Conservation (phyloP, 805 yeast species). For the Saturnispora gosingensis region DNA sequence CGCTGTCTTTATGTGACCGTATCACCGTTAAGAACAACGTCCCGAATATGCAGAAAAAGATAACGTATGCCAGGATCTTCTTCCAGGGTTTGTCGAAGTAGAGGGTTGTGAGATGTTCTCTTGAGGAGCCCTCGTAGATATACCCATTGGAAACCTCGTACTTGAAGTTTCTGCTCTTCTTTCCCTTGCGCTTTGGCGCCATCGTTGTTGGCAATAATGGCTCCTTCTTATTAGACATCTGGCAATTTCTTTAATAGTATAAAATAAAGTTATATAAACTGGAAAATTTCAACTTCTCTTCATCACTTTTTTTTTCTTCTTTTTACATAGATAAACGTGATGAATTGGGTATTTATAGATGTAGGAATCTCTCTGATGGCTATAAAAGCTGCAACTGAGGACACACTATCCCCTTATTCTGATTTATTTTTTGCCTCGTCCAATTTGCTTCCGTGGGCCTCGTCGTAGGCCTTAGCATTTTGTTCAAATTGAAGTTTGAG, state of each 20-base stretch:
- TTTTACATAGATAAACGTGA: neutral
- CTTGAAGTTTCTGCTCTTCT: constrained; percentile 2
- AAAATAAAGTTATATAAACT: neutral
- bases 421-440: neutral
- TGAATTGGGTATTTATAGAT: constrained; percentile 2
- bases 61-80: constrained; percentile 10
- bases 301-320: neutral
- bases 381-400: neutral
- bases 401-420: constrained; percentile 1
- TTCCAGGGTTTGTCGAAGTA: constrained; percentile 7
- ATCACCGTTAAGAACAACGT: constrained; percentile 8
- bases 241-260: neutral
- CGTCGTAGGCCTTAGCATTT: constrained; percentile 17
- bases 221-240: neutral
- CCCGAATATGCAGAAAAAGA: constrained; percentile 10
- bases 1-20: neutral
- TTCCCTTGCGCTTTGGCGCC: constrained; percentile 1
- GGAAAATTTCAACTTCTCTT: neutral
- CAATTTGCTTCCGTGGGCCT: neutral
- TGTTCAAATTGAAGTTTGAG: constrained; percentile 21
- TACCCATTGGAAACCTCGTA: constrained; percentile 3
- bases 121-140: constrained; percentile 1
- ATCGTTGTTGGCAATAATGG: neutral
- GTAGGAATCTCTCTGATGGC: constrained; percentile 5
- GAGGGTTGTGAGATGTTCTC: neutral